Base-by-base conservation (phyloP, 257 asterid species). In the Fraxinus americana region DNA sequence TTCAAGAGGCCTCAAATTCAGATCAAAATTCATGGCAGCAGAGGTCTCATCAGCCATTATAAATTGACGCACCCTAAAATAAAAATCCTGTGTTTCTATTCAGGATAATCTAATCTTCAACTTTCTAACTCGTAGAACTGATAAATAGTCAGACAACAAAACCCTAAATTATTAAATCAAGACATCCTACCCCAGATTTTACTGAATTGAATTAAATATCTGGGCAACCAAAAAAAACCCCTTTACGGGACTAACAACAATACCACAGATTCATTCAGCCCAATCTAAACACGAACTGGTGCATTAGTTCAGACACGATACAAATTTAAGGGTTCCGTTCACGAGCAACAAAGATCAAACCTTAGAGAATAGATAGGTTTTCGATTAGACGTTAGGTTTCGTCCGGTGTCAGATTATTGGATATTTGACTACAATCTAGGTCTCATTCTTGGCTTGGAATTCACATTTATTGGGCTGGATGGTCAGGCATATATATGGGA, bases 1-100 rank as follows among this genome's bases (percentile, higher is more conserved):
- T 83, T 90, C 94, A 43, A 85, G 78, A 70, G 98, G 98, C 36
- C 97, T 97, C 87, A 95, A 82, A 80, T 93, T 95, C 80, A 95
- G 97, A 90, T 95, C 99, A 71, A 95, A 94, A 84, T 95, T 93
- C 97, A 91, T 89, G 0, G 91, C 74, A 79, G 68, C 84, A 4
- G 84, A 85, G 68, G 89, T 78, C 75, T 90, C 97, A 66, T 90
- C 97, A 14, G 81, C 96, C 98, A 91, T 92, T 61, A 50, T 77
- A 38, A 74, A 67, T 3, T 70, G 63, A 73, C 45, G 16, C 36
- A 3, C 57, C 79, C 86, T 70, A 36, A 80, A 73, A 43, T 57
- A 57, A 57, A n/a, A 14, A 48, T 16, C n/a, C 21, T 16, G n/a
- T 4, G 59, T 48, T 13, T 4, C 6, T 43, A 16, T 48, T 4